Evolutionary conservation across 306 rosid genomes (phyloP).

Genomic region (Herpetospermum pedunculosum): DNA sequence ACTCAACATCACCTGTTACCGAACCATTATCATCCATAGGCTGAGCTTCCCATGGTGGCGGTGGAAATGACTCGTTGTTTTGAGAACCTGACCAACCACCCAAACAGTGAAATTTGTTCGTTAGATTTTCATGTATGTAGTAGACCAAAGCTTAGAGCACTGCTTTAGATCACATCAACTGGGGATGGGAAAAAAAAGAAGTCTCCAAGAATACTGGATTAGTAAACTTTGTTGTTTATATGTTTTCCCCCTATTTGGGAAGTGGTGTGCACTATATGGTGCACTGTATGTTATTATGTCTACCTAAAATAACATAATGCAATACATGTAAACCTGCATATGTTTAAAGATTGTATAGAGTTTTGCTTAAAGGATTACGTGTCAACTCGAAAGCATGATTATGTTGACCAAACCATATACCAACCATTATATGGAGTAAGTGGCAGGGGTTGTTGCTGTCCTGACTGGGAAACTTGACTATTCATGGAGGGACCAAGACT

Average conservation of each 20-base stretch:
- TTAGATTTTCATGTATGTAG: background rate
- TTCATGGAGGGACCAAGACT: slow-evolving; percentile 54
- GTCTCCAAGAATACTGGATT: background rate
- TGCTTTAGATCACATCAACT: background rate
- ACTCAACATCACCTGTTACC: slow-evolving; percentile 39
- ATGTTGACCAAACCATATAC: slow-evolving; percentile 13
- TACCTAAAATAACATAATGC: background rate
- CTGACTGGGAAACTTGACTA: slow-evolving; percentile 49
- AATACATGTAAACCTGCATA: background rate
- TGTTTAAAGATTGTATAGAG: background rate
- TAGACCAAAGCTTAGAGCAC: background rate
- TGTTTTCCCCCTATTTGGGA: background rate
- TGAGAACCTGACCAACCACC: slow-evolving; percentile 42
- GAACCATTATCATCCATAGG: slow-evolving; percentile 32
- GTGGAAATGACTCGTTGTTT: slow-evolving; percentile 56
- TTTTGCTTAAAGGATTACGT: background rate
- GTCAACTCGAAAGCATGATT: background rate
- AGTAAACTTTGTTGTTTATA: background rate
- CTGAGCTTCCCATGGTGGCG: slow-evolving; percentile 95
- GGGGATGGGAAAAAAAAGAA: background rate
- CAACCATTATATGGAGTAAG: slow-evolving; percentile 50
- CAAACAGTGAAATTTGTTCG: background rate
- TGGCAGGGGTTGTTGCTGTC: slow-evolving; percentile 15
- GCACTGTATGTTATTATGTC: background rate
- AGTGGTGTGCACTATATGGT: background rate